Evolutionary conservation across 495 filamentous ascomycete genomes (phyloP).

Genomic region (Talaromyces proteolyticus): DNA sequence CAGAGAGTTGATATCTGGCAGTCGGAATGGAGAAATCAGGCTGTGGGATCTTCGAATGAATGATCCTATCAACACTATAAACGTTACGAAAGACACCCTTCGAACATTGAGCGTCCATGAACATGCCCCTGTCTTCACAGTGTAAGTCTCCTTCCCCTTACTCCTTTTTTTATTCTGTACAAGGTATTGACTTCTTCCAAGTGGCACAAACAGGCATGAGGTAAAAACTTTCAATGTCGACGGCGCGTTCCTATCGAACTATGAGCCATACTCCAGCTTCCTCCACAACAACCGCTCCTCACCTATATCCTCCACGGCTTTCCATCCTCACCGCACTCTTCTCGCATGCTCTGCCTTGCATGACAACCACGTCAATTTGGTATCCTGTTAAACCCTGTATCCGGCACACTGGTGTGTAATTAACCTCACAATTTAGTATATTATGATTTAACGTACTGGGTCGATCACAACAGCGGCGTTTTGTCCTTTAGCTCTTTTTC

Average conservation of each 20-base stretch:
- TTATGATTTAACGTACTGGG: neutral
- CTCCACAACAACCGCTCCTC: conserved; percentile 68
- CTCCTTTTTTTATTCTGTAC: neutral
- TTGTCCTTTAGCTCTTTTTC: too few species aligned
- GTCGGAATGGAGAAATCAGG: conserved; percentile 84
- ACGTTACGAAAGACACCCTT: conserved; percentile 70
- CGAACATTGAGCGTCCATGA: conserved; percentile 90
- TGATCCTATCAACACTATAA: conserved; percentile 62
- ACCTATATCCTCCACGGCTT: conserved; percentile 82
- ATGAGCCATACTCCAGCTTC: conserved; percentile 87
- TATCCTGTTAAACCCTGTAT: conserved; percentile 30
- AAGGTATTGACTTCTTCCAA: conserved; percentile 23
- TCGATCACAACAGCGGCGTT: too few species aligned
- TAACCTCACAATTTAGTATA: neutral
- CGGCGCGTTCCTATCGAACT: conserved; percentile 65
- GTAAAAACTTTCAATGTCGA: conserved; percentile 91
- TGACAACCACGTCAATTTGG: conserved; percentile 42
- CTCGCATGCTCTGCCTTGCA: conserved; percentile 68
- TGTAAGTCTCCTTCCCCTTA: conserved; percentile 57
- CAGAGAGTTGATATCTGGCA: conserved; percentile 81
- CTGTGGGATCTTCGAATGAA: conserved; percentile 95
- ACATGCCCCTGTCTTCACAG: conserved; percentile 91
- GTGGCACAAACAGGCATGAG: conserved; percentile 79
- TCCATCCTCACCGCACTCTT: conserved; percentile 93
- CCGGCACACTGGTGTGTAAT: neutral